Base-by-base conservation (phyloP, 495 filamentous ascomycete genomes). In the Collariella sp. region DNA sequence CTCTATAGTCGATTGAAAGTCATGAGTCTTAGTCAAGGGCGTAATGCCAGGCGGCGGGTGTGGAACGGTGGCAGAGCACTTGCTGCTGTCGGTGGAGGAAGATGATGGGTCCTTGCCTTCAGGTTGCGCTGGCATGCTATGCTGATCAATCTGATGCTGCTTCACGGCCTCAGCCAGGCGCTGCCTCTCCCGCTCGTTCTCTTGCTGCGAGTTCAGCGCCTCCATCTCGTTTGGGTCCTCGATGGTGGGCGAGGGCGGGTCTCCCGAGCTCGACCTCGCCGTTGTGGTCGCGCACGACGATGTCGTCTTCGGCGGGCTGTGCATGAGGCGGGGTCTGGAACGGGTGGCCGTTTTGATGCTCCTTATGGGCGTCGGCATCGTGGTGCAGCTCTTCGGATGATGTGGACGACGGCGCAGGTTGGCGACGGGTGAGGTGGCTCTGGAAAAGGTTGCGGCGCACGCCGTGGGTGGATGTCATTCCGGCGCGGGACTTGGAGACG, bases 361-460 rank as follows among this genome's bases (percentile, higher is more conserved):
- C 39, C 31, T 24, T 16, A n/a, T 70, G 61, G 7, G 58, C 72
- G 46, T 61, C 73, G 35, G 54, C 55, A 24, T 68, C 64, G 0
- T 69, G 56, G 12, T 66, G 68, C 20, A 70, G 42, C 6, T 67
- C 63, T 42, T 68, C 65, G 52, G 61, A 51, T 4, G 70, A 66
- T 5, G 62, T 52, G 22, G 72, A 69, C 13, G 76, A 69, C 31
- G 66, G 69, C 15, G 80, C 73, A 13, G 81, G 82, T 19, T 84
- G 82, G 1, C 85, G 83, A 39, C 84, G 79, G 58, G 79, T 83
- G 23, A 88, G 78, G 41, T 85, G 79, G 61, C 80, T 78, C 35
- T 84, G 81, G 73, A 90, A 91, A 23, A 89, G 79, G 62, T 86
- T 89, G 53, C 86, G 85, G 44, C 86, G 82, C 35, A 84, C 79